Conservation (phyloP, 768 basidiomycete species). For the Mycena crocata region DNA sequence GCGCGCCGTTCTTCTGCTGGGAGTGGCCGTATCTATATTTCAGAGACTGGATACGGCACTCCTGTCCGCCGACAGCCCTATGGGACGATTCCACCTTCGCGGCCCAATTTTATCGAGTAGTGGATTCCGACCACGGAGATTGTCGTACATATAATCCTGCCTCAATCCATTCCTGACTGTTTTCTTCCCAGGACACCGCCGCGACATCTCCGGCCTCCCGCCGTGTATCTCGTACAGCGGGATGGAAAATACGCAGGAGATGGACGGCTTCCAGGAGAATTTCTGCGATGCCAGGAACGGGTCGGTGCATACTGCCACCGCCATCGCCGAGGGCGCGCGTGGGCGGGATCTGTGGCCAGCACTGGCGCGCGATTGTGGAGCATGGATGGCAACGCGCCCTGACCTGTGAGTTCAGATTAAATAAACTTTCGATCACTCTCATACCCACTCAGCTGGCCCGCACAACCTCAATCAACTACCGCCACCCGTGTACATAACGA, state of each 20-base stretch:
- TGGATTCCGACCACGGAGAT: constrained; percentile 2
- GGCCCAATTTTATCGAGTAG: not conserved
- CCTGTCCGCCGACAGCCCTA: not conserved
- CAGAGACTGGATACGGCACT: not conserved
- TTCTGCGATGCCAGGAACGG: not conserved
- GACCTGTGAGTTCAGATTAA: not conserved
- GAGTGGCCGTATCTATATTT: constrained; percentile 7
- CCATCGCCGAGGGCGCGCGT: constrained; percentile 9
- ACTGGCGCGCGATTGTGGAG: constrained; percentile 1
- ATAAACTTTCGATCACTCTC: too few relatives aligned
- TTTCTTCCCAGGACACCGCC: not conserved
- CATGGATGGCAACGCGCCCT: constrained; percentile 6
- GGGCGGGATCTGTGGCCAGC: not conserved
- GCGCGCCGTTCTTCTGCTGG: constrained; percentile 14
- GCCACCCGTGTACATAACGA: too few relatives aligned
- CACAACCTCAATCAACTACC: too few relatives aligned
- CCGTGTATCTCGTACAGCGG: not conserved
- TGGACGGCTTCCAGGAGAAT: not conserved
- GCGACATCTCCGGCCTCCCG: not conserved
- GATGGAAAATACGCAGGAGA: not conserved
- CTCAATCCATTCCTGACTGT: too few relatives aligned
- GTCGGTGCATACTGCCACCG: not conserved
- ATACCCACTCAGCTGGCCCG: not conserved
- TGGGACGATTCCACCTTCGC: not conserved
- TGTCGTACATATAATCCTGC: too few relatives aligned